phyloP scores from a whole-genome alignment of 169 alveolate species.

The Eimeria falciformis region DNA sequence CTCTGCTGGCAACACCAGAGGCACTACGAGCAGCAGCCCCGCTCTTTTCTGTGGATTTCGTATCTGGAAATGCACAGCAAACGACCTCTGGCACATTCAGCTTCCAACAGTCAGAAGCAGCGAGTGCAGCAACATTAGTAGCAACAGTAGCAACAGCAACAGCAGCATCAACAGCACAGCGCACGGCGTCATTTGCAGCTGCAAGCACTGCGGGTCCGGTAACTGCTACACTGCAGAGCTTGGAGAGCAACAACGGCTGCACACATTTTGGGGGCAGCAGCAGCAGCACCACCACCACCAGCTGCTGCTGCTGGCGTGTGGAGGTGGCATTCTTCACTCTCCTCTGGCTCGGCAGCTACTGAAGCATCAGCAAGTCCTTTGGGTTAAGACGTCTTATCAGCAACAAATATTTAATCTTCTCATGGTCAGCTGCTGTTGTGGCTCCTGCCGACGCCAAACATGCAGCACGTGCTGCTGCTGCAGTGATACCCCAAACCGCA shows the following conservation, averaged over 20 bases:
- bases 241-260: neutral
- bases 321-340: neutral
- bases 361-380: neutral
- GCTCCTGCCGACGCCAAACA: too few species aligned
- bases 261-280: neutral
- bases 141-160: neutral
- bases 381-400: neutral
- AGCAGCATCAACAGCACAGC: neutral
- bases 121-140: neutral
- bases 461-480: neutral
- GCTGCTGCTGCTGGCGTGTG: conserved; percentile 21
- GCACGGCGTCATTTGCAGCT: neutral
- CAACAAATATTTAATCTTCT: neutral
- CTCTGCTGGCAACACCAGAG: neutral
- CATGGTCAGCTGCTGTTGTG: neutral
- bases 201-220: neutral
- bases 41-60: neutral
- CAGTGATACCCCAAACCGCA: neutral
- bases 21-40: neutral
- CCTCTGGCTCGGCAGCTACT: neutral
- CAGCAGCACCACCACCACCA: conserved; percentile 14
- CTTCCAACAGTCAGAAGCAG: neutral
- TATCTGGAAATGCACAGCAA: neutral
- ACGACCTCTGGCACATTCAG: neutral
- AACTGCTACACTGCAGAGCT: neutral